Evolutionary conservation across 495 filamentous ascomycete species (phyloP).

Genomic region (Podospora didyma): DNA sequence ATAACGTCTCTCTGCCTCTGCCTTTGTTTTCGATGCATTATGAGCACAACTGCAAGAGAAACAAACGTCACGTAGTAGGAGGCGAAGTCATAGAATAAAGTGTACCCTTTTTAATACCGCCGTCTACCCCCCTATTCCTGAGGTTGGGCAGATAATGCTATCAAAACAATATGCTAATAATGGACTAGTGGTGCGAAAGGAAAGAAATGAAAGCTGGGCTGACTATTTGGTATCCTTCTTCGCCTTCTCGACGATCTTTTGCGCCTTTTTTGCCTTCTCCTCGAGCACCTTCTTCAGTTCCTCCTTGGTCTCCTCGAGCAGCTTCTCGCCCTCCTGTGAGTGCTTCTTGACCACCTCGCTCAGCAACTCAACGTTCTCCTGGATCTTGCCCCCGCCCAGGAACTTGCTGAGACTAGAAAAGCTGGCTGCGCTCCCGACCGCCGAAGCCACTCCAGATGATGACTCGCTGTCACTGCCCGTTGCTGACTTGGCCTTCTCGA

Average conservation of each 20-base stretch:
- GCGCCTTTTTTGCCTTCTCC: constrained; percentile 38
- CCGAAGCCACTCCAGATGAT: constrained; percentile 32
- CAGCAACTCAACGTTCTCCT: constrained; percentile 52
- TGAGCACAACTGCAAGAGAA: too few species aligned
- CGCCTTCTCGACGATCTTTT: constrained; percentile 35
- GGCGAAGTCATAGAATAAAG: too few species aligned
- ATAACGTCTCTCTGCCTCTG: too few species aligned
- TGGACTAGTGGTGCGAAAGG: too few species aligned
- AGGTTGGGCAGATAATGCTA: too few species aligned
- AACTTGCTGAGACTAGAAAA: constrained; percentile 17
- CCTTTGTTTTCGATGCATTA: too few species aligned
- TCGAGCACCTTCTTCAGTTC: constrained; percentile 45
- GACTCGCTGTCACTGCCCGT: constrained; percentile 5
- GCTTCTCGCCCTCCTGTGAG: constrained; percentile 55
- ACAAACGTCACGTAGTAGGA: too few species aligned
- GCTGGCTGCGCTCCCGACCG: constrained; percentile 4
- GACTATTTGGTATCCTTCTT: not conserved
- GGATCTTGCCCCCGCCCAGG: constrained; percentile 38
- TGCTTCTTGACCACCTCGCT: constrained; percentile 52
- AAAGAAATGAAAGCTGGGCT: constrained; percentile 17
- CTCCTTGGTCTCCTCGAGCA: constrained; percentile 55
- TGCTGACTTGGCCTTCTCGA: constrained; percentile 49
- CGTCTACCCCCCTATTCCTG: too few species aligned
- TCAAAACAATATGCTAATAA: not conserved
- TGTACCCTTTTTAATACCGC: too few species aligned